Evolutionary conservation across 768 basidiomycete genomes (phyloP).

Genomic region (Polyporus arcularius): DNA sequence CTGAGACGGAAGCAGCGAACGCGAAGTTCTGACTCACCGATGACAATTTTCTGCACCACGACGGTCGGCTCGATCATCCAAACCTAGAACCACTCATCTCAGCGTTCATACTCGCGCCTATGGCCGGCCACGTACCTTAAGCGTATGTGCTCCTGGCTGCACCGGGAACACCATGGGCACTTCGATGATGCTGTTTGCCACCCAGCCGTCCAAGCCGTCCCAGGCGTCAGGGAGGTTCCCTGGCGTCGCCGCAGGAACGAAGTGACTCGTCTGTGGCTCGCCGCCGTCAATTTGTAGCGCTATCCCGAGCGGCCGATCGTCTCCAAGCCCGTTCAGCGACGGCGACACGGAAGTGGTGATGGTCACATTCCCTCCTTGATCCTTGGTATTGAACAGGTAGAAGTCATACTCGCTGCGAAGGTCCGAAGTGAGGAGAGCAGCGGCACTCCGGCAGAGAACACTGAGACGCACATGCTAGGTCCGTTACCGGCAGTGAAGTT

Average conservation of each 20-base stretch:
- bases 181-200: constrained; percentile 50
- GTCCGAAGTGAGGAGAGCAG: background rate
- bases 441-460: background rate
- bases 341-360: constrained; percentile 52
- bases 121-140: constrained; percentile 43
- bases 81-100: constrained; percentile 32
- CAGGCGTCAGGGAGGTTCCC: constrained; percentile 49
- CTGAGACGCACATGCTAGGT: constrained; percentile 51
- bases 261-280: constrained; percentile 43
- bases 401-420: constrained; percentile 61
- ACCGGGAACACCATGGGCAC: constrained; percentile 42
- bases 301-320: constrained; percentile 50
- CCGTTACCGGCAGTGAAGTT: constrained; percentile 66
- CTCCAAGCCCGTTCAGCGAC: constrained; percentile 52
- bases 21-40: constrained; percentile 40
- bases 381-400: constrained; percentile 54
- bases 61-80: constrained; percentile 62
- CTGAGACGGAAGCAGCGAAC: background rate
- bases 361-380: constrained; percentile 44
- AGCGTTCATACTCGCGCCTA: background rate
- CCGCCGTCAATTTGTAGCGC: constrained; percentile 52
- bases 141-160: constrained; percentile 55
- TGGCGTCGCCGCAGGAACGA: constrained; percentile 47
- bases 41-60: constrained; percentile 62
- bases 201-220: constrained; percentile 52